Evolutionary conservation across 495 filamentous ascomycete species (phyloP).

Genomic region (Friedmanniomyces simplex): DNA sequence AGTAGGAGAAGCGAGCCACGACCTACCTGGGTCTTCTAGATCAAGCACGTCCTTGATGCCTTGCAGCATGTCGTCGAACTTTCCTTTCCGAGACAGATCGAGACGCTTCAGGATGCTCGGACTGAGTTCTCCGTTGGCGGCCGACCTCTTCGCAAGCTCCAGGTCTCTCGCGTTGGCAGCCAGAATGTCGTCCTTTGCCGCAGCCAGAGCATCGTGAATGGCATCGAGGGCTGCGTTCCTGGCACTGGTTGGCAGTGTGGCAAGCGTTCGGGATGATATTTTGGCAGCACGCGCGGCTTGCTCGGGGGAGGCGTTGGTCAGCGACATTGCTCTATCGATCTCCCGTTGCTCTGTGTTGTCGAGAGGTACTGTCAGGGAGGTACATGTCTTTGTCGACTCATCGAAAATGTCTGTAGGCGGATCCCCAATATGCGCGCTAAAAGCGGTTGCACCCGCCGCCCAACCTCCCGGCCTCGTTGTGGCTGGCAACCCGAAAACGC

Average conservation of each 20-base stretch:
- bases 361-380: background rate
- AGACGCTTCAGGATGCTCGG: slow-evolving; percentile 83
- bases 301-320: slow-evolving; percentile 34
- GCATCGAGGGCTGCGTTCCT: slow-evolving; percentile 78
- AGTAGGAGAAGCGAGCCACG: background rate
- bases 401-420: background rate
- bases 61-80: slow-evolving; percentile 96
- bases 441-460: background rate
- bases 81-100: slow-evolving; percentile 72
- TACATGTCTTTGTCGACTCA: background rate
- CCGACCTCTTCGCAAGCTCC: slow-evolving; percentile 57
- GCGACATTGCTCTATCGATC: slow-evolving; percentile 28
- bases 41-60: slow-evolving; percentile 83
- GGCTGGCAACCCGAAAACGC: background rate
- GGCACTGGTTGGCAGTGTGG: slow-evolving; percentile 28
- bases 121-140: slow-evolving; percentile 61
- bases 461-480: background rate
- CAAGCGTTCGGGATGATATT: slow-evolving; percentile 29
- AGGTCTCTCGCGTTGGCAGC: slow-evolving; percentile 79
- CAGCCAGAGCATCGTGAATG: slow-evolving; percentile 60
- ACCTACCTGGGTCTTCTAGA: slow-evolving; percentile 77
- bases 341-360: background rate
- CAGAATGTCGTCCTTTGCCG: slow-evolving; percentile 62
- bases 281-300: slow-evolving; percentile 32
- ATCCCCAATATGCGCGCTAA: background rate